Base-by-base conservation (phyloP, 2,329 filamentous ascomycete species). In the Curvularia eragrostidis region DNA sequence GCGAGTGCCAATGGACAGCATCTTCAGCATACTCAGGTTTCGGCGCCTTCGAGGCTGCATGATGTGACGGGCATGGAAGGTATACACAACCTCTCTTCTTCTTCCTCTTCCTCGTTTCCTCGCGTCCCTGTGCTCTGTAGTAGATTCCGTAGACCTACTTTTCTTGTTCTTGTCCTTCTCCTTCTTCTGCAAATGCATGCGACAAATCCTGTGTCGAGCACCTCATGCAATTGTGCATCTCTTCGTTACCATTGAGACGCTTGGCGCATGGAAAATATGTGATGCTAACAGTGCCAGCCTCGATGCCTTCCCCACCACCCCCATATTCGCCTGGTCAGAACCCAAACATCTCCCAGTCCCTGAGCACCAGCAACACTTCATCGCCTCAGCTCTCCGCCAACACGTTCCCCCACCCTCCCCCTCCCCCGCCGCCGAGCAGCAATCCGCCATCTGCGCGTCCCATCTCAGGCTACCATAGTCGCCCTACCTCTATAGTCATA, bases 51-150 rank as follows among this genome's bases (percentile, higher is more conserved):
- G 19, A 73, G 74, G 38, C 72, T 76, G 18, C 65, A 72, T 54
- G 78, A 81, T 30, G 61, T 78, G 8, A 80, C 79, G 18, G 81
- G 78, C 51, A 82, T 81, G 80, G 81, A 82, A 77, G 78, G 80
- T 82, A 77, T 48, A 58, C 38, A n/a, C 55, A 51, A 56, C 52
- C 41, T 54, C 36, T 42, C 26, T 34, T 42, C 23, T 26, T 49
- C 34, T 52, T 48, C 44, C 21, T 47, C 56, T 34, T 34, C 30
- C 15, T 15, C 30, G 38, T 42, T 21, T 21, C 43, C 54, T 28
- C 47, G 24, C 9, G 34, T 36, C 24, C 52, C 48, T 32, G 21
- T 23, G n/a, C 12, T 34, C 48, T 44, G 42, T 50, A 54, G 41
- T 36, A 26, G 42, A 42, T 44, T 30, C 26, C 32, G 24, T 59